These are phyloP conservation scores for Curvularia verruculosa DNA, from an alignment of 2,329 filamentous ascomycete genomes.

Conservation along the genomic window DNA sequence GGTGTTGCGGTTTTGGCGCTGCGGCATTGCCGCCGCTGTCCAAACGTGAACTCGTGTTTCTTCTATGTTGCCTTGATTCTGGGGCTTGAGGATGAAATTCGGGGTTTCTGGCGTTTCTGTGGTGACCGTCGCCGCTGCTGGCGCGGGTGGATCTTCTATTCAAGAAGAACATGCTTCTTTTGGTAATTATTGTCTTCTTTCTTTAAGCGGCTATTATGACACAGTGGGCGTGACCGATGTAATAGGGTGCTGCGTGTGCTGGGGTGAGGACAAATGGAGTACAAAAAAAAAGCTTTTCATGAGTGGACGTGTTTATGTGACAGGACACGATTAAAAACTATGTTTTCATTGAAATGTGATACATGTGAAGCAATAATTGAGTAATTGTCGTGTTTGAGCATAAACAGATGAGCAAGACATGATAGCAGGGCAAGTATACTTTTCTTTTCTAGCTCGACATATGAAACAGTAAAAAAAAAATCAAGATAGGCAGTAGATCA, in stretches of 20 bases:
- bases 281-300: background rate
- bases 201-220: background rate
- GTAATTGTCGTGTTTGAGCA: background rate
- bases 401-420: background rate
- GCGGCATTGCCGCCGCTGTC: background rate
- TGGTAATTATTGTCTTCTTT: background rate
- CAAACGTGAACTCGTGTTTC: background rate
- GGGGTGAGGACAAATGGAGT: background rate
- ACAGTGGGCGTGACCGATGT: background rate
- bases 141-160: background rate
- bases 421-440: background rate
- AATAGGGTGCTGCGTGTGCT: background rate
- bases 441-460: background rate
- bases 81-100: background rate
- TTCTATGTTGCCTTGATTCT: background rate
- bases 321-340: background rate
- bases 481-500: no score
- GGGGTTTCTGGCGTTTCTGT: background rate
- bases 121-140: background rate
- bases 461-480: no score
- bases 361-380: background rate
- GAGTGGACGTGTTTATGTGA: background rate
- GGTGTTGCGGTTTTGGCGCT: background rate
- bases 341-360: background rate
- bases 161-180: background rate